Percentiles rank a stretch among this genome's conserved stretches.
Evolutionary conservation across 2,329 filamentous ascomycete genomes (phyloP).

Genomic region (Diplodia sapinea): DNA sequence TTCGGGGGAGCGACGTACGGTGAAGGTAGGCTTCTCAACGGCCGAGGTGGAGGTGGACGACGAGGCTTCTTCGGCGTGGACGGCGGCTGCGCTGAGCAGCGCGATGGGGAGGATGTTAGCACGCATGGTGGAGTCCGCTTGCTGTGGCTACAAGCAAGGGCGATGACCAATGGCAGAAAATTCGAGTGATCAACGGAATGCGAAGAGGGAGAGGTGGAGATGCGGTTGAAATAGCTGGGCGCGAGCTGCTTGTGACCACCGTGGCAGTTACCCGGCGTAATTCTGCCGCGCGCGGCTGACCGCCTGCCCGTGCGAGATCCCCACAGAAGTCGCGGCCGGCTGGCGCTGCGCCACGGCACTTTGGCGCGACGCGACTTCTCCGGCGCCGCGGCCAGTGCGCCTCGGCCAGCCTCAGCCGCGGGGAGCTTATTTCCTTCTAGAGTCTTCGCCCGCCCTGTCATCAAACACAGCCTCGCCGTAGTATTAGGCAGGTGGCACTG

Average conservation of each 20-base stretch:
- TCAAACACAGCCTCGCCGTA: slow-evolving; percentile 2
- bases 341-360: neutral
- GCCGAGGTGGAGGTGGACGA: slow-evolving; percentile 49
- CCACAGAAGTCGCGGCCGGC: slow-evolving; percentile 9
- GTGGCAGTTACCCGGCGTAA: slow-evolving; percentile 25
- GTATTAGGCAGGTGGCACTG: neutral
- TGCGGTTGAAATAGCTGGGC: slow-evolving; percentile 29
- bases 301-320: neutral
- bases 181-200: slow-evolving; percentile 18
- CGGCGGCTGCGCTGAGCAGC: slow-evolving; percentile 73
- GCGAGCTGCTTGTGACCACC: slow-evolving; percentile 23
- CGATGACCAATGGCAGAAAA: slow-evolving; percentile 23
- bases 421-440: slow-evolving; percentile 27
- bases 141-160: slow-evolving; percentile 29
- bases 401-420: slow-evolving; percentile 15
- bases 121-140: slow-evolving; percentile 69
- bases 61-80: slow-evolving; percentile 68
- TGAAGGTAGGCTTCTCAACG: slow-evolving; percentile 77
- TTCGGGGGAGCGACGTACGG: slow-evolving; percentile 65
- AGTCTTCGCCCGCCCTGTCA: slow-evolving; percentile 23
- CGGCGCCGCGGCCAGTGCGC: slow-evolving; percentile 6
- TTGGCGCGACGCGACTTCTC: neutral
- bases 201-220: slow-evolving; percentile 27
- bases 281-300: slow-evolving; percentile 20
- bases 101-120: slow-evolving; percentile 77